phyloP scores from a whole-genome alignment of 225 moss, liverwort and hornwort species.

The Climacium dendroides region DNA sequence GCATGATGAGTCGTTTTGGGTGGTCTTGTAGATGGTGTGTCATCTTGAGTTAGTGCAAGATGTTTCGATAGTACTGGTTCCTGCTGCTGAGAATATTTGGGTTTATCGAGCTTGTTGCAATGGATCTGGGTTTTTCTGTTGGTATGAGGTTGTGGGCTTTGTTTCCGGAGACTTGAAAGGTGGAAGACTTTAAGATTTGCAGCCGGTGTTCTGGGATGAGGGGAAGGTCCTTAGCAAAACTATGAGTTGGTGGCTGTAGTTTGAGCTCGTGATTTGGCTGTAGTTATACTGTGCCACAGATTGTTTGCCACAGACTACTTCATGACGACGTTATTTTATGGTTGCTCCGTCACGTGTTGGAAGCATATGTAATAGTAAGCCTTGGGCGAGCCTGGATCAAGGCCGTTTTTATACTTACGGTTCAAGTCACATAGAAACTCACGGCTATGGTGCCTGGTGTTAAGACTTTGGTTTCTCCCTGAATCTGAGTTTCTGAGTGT shows the following conservation, averaged over 20 bases:
- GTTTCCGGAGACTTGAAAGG: background rate
- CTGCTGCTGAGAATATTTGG: background rate
- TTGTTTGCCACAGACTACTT: background rate
- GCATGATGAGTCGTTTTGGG: background rate
- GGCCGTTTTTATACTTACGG: background rate
- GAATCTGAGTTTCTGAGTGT: background rate
- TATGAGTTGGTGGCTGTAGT: background rate
- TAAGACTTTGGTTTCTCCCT: background rate
- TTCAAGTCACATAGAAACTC: background rate
- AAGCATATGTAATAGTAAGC: background rate
- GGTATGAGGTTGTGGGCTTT: no score
- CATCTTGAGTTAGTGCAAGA: background rate
- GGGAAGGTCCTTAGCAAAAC: no score
- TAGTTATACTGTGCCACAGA: background rate
- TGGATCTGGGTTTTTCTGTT: background rate
- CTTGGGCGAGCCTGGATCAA: background rate
- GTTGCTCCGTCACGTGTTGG: background rate
- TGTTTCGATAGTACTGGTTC: background rate
- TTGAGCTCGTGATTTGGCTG: background rate
- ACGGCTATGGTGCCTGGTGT: background rate
- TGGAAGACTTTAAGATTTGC: background rate
- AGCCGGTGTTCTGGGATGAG: background rate
- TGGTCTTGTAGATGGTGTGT: background rate
- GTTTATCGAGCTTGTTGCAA: background rate
- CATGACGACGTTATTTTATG: background rate